phyloP scores from a whole-genome alignment of 257 asterid species.

The Cordia subcordata region DNA sequence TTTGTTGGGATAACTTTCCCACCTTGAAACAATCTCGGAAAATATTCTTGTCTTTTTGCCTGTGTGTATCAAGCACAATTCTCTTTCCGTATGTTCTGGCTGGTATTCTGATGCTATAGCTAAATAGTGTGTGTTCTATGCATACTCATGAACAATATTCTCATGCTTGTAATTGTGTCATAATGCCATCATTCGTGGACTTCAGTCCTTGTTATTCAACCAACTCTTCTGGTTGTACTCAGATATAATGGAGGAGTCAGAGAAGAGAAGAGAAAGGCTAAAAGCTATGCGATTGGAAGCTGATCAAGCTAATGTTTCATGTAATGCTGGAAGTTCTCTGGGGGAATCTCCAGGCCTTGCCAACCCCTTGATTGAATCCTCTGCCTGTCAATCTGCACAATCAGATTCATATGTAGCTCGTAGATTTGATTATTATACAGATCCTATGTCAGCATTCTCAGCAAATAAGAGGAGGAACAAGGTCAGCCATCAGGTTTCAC shows the following conservation, averaged over 20 bases:
- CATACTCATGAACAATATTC: too few species aligned
- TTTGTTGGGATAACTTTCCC: background rate
- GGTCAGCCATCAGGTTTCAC: constrained; percentile 45
- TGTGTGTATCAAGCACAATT: too few species aligned
- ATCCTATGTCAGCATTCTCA: constrained; percentile 80
- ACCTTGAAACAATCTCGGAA: background rate
- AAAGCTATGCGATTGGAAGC: constrained; percentile 72
- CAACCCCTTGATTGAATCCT: constrained; percentile 59
- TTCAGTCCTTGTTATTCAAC: too few species aligned
- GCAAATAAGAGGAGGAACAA: constrained; percentile 40
- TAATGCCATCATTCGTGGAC: too few species aligned
- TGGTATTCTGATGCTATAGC: too few species aligned
- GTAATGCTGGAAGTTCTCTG: constrained; percentile 19
- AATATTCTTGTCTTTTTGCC: too few species aligned
- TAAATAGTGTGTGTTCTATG: too few species aligned
- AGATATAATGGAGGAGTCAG: constrained; percentile 65
- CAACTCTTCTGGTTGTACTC: constrained; percentile 6
- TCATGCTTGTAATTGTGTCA: too few species aligned
- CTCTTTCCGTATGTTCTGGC: too few species aligned
- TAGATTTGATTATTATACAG: constrained; percentile 79
- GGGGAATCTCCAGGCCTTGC: constrained; percentile 38
- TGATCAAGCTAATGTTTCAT: constrained; percentile 22
- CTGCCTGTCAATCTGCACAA: constrained; percentile 15
- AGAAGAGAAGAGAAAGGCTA: constrained; percentile 70
- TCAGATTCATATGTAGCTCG: constrained; percentile 21